Conservation (phyloP, 352 stramenopile species). For the Pythium phragmiticola region DNA sequence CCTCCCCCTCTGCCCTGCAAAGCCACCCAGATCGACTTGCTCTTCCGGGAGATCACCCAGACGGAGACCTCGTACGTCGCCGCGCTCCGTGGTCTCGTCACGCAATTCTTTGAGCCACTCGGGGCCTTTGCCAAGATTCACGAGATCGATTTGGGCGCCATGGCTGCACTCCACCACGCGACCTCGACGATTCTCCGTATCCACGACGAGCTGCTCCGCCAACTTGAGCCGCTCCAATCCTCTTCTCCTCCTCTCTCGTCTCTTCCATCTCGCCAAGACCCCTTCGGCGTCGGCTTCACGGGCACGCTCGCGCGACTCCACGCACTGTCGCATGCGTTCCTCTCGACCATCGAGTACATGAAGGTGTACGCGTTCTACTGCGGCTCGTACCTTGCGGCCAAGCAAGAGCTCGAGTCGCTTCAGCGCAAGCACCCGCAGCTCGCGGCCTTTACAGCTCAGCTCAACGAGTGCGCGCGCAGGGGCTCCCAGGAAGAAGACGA, state of each 20-base stretch:
- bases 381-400: constrained; percentile 45
- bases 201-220: constrained; percentile 35
- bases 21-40: constrained; percentile 25
- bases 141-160: constrained; percentile 29
- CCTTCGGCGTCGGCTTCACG: constrained; percentile 22
- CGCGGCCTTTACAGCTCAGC: constrained; percentile 29
- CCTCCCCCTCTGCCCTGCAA: neutral
- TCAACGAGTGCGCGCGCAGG: constrained; percentile 21
- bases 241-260: no score
- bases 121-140: constrained; percentile 28
- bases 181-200: constrained; percentile 36
- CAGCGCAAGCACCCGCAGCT: constrained; percentile 27
- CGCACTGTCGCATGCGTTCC: constrained; percentile 35
- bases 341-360: constrained; percentile 56
- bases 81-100: constrained; percentile 27
- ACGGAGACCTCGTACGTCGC: constrained; percentile 38
- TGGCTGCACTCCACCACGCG: constrained; percentile 32
- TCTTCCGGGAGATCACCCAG: constrained; percentile 33
- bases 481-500: constrained; percentile 14
- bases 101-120: constrained; percentile 37
- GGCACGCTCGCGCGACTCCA: constrained; percentile 22
- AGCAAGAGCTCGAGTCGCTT: constrained; percentile 45
- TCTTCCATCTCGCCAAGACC: constrained; percentile 1
- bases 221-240: constrained; percentile 18
- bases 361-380: constrained; percentile 75